Conservation (phyloP, 2,329 filamentous ascomycete species). For the Fusarium humuli region DNA sequence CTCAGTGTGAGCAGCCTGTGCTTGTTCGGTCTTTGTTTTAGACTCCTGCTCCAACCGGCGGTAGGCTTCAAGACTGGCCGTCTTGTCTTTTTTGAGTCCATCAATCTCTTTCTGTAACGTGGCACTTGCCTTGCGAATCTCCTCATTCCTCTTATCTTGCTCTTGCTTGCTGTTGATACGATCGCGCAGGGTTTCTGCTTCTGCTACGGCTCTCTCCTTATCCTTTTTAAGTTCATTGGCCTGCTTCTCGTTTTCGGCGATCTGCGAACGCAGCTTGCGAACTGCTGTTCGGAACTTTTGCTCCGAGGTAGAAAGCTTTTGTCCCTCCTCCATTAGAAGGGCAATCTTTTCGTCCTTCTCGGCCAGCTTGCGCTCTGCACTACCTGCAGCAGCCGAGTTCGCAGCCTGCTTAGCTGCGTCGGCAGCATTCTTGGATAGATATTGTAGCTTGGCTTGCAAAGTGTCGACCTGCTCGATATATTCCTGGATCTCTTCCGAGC, state of each 20-base stretch:
- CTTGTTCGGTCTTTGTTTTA: conserved; percentile 72
- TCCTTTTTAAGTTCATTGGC: conserved; percentile 68
- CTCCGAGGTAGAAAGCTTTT: conserved; percentile 86
- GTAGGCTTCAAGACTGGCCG: conserved; percentile 72
- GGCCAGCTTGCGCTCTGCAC: conserved; percentile 80
- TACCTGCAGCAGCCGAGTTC: conserved; percentile 71
- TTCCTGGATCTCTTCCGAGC: conserved; percentile 84
- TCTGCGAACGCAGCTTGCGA: conserved; percentile 79
- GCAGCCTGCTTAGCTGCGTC: conserved; percentile 79
- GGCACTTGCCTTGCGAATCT: conserved; percentile 65
- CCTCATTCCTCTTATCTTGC: conserved; percentile 65
- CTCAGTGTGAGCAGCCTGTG: conserved; percentile 73
- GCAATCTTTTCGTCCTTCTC: conserved; percentile 94
- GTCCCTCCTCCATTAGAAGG: conserved; percentile 89
- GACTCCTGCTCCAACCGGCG: conserved; percentile 77
- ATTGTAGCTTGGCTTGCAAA: conserved; percentile 89
- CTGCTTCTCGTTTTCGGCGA: conserved; percentile 74
- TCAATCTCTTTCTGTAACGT: conserved; percentile 56
- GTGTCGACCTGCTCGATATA: conserved; percentile 93
- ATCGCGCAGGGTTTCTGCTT: conserved; percentile 60
- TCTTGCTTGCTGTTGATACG: conserved; percentile 63
- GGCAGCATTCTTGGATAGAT: conserved; percentile 82
- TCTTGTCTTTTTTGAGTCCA: conserved; percentile 62
- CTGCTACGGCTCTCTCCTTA: conserved; percentile 68
- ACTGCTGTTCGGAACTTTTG: conserved; percentile 85